phyloP scores from a whole-genome alignment of 2,329 filamentous ascomycete species.

The Stagonosporopsis tanaceti region DNA sequence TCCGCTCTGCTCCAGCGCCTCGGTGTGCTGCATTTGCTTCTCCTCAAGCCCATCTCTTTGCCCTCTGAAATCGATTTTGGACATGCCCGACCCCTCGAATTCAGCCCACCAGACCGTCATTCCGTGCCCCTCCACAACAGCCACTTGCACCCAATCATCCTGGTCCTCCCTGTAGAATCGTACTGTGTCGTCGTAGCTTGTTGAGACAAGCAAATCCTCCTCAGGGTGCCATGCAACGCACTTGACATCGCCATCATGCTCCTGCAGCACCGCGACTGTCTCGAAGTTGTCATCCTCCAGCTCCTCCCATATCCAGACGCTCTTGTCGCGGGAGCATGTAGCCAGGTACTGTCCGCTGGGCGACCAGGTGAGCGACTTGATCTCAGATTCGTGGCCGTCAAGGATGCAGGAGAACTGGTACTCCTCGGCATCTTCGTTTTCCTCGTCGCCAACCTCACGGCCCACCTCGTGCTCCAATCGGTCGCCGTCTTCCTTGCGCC shows the following conservation, averaged over 20 bases:
- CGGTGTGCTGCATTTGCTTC: slow-evolving; percentile 46
- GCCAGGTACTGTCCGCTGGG: slow-evolving; percentile 81
- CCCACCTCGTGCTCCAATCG: slow-evolving; percentile 37
- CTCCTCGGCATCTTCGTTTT: slow-evolving; percentile 74
- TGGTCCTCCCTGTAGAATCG: slow-evolving; percentile 88
- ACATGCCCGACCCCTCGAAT: slow-evolving; percentile 61
- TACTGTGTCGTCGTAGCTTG: slow-evolving; percentile 94
- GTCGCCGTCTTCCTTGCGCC: slow-evolving; percentile 73
- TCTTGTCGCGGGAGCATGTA: slow-evolving; percentile 91
- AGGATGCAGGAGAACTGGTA: slow-evolving; percentile 93
- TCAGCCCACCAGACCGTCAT: slow-evolving; percentile 92
- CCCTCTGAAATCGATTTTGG: slow-evolving; percentile 34
- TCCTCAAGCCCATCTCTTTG: slow-evolving; percentile 38
- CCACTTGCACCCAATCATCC: slow-evolving; percentile 93
- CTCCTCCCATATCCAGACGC: slow-evolving; percentile 99
- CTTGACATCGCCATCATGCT: slow-evolving; percentile 96
- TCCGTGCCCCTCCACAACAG: slow-evolving; percentile 78
- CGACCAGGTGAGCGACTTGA: slow-evolving; percentile 80
- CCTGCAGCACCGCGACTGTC: slow-evolving; percentile 91
- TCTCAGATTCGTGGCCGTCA: slow-evolving; percentile 94
- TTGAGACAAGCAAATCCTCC: slow-evolving; percentile 79
- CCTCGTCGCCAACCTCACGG: slow-evolving; percentile 53
- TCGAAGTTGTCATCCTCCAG: slow-evolving; percentile 95
- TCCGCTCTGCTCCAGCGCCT: slow-evolving; percentile 51
- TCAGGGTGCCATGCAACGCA: slow-evolving; percentile 90